Percentiles rank a stretch among this genome's conserved stretches.
phyloP scores from a whole-genome alignment of 78 protist species.

The Protostelium mycophagum region DNA sequence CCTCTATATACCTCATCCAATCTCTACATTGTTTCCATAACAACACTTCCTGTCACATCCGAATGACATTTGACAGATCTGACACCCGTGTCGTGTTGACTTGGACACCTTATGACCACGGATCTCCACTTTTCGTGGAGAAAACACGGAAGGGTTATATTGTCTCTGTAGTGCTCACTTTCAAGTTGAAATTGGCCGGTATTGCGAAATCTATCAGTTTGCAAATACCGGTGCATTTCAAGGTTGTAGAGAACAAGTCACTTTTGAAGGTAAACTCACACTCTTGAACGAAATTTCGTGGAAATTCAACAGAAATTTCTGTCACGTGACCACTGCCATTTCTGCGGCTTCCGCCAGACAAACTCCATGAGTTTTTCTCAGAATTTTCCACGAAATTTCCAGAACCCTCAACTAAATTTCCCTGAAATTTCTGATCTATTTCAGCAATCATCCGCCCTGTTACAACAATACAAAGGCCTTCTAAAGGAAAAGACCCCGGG shows the following conservation, averaged over 20 bases:
- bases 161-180: not conserved
- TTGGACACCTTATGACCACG: not conserved
- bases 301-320: no score
- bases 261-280: not conserved
- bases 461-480: not conserved
- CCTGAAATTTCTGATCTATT: not conserved
- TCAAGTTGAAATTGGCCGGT: not conserved
- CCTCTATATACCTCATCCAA: no score
- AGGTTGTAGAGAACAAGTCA: not conserved
- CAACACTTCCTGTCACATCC: no score
- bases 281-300: no score
- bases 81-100: not conserved
- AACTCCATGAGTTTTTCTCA: not conserved
- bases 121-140: not conserved
- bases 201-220: not conserved
- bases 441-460: not conserved
- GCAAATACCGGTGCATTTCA: not conserved
- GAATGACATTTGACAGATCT: not conserved
- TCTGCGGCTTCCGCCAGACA: not conserved
- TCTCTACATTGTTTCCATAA: no score
- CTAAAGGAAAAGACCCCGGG: not conserved
- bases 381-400: not conserved
- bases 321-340: no score
- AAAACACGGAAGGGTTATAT: not conserved
- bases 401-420: no score